phyloP scores from a whole-genome alignment of 2,329 filamentous ascomycete species.

The Diaporthe velutina region DNA sequence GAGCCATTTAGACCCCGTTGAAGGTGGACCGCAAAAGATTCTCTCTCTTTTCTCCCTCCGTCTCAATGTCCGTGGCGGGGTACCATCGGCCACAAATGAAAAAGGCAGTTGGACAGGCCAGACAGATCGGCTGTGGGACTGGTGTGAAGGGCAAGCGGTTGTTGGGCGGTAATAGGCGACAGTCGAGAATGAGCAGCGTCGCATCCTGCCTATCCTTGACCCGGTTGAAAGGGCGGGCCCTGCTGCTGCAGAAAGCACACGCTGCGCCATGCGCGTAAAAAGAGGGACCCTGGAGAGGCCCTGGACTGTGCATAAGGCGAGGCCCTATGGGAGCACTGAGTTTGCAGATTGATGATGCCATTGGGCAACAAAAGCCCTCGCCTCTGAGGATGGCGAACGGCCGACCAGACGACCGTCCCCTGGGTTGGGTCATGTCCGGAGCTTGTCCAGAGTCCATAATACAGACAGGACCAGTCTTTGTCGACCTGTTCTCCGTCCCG shows the following conservation, averaged over 20 bases:
- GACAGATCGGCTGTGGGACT: conserved; percentile 22
- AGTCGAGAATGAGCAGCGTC: conserved; percentile 26
- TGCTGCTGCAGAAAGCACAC: conserved; percentile 47
- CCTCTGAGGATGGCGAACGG: conserved; percentile 29
- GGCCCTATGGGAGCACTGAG: conserved; percentile 55
- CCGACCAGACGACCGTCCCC: conserved; percentile 11
- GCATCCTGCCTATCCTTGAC: conserved; percentile 32
- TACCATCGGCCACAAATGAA: conserved; percentile 12
- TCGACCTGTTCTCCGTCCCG: neutral
- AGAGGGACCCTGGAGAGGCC: conserved; percentile 42
- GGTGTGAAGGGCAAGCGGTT: conserved; percentile 8
- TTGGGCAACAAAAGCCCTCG: conserved; percentile 50
- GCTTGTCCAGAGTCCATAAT: conserved; percentile 3
- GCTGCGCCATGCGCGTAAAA: conserved; percentile 58
- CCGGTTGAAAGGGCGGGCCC: conserved; percentile 20
- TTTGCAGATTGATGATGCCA: conserved; percentile 48
- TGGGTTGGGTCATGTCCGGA: conserved; percentile 15
- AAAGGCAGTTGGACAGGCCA: conserved; percentile 2
- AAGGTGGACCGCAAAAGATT: neutral
- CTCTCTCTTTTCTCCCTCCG: neutral
- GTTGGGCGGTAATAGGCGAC: conserved; percentile 34
- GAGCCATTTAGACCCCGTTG: conserved; percentile 10
- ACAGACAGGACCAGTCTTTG: neutral
- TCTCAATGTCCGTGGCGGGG: neutral
- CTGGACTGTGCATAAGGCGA: conserved; percentile 55